phyloP scores from a whole-genome alignment of 768 basidiomycete species.

The Amanita subjunquillea region DNA sequence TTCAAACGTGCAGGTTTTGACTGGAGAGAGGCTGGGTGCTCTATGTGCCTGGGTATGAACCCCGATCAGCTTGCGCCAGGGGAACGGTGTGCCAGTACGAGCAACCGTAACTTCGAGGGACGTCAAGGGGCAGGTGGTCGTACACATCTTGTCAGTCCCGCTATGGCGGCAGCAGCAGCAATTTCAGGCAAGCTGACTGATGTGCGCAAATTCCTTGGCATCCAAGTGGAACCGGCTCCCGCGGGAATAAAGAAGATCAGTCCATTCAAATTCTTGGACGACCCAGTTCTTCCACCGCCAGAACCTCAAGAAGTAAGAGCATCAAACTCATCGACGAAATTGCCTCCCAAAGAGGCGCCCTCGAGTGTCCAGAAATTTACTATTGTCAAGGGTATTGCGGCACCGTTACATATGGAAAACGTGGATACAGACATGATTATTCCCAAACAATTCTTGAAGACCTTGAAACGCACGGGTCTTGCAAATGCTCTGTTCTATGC shows the following conservation, averaged over 20 bases:
- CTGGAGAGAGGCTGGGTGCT: conserved; percentile 93
- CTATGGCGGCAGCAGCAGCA: conserved; percentile 89
- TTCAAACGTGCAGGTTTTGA: conserved; percentile 91
- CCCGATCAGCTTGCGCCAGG: conserved; percentile 81
- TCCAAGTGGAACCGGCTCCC: conserved; percentile 22
- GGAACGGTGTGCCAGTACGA: conserved; percentile 83
- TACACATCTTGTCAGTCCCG: conserved; percentile 83
- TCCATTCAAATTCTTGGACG: conserved; percentile 69
- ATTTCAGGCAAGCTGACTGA: conserved; percentile 80
- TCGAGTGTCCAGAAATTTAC: conserved; percentile 54
- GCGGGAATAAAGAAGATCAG: conserved; percentile 52
- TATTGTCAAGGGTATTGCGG: conserved; percentile 63
- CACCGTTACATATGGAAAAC: conserved; percentile 73
- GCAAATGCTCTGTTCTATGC: conserved; percentile 76
- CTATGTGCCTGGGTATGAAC: conserved; percentile 96
- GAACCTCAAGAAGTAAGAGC: conserved; percentile 25
- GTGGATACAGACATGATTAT: conserved; percentile 94
- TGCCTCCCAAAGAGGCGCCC: conserved; percentile 32
- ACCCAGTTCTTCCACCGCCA: conserved; percentile 48
- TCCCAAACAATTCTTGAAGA: conserved; percentile 90
- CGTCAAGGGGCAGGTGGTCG: conserved; percentile 82
- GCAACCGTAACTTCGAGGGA: conserved; percentile 91
- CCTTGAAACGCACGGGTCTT: conserved; percentile 81
- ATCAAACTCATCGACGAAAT: conserved; percentile 19
- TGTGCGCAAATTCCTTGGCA: conserved; percentile 63